These are phyloP conservation scores for Sugiyamaella qingdaonensis DNA, from an alignment of 805 yeast genomes.

Conservation along the genomic window DNA sequence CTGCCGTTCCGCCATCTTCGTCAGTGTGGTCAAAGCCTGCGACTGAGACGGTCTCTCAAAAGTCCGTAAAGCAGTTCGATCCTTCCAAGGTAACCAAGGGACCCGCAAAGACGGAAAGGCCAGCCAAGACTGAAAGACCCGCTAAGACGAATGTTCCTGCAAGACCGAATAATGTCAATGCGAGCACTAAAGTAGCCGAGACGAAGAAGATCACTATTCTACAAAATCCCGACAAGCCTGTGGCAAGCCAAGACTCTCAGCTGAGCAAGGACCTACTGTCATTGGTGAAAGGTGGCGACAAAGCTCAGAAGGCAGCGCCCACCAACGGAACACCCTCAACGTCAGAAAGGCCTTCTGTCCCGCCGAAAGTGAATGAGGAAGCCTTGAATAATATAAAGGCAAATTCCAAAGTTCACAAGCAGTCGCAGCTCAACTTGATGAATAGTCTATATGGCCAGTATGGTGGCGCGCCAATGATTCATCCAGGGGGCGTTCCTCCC, in stretches of 20 bases:
- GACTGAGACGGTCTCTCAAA: neutral
- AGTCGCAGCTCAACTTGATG: conserved; percentile 17
- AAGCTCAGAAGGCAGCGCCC: neutral
- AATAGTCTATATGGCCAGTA: conserved; percentile 21
- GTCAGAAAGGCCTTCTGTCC: neutral
- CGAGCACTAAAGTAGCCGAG: neutral
- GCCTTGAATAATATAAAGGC: conserved; percentile 17
- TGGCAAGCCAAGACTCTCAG: conserved; percentile 15
- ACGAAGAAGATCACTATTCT: neutral
- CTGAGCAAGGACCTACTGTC: conserved; percentile 23
- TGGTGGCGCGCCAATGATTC: conserved; percentile 12
- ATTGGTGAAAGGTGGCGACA: conserved; percentile 11
- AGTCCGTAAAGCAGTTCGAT: neutral
- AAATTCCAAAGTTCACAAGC: conserved; percentile 14
- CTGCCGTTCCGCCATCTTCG: neutral
- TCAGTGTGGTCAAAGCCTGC: conserved; percentile 1
- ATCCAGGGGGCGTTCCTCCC: conserved; percentile 15
- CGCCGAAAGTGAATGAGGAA: conserved; percentile 14
- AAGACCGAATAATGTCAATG: conserved; percentile 1
- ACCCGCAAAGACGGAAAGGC: conserved; percentile 4
- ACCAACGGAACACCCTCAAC: neutral
- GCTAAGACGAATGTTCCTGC: conserved; percentile 7
- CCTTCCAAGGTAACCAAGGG: neutral
- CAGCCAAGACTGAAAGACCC: conserved; percentile 3
- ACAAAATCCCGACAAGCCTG: neutral